These are phyloP conservation scores for Primulina tabacum DNA, from an alignment of 257 asterid species.

Conservation along the genomic window DNA sequence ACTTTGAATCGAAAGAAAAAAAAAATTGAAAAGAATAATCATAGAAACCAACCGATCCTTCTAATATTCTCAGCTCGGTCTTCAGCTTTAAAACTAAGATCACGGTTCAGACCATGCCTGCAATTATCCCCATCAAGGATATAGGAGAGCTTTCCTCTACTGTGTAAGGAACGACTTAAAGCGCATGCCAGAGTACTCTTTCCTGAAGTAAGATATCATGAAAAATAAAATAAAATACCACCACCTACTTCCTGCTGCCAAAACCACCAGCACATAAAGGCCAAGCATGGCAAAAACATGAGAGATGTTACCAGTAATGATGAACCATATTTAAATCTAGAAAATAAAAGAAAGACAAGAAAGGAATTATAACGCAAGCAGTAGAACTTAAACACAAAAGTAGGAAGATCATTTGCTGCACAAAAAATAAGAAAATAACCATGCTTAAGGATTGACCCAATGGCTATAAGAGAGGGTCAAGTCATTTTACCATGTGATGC, in stretches of 20 bases:
- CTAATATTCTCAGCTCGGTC: slow-evolving; percentile 96
- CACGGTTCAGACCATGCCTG: slow-evolving; percentile 88
- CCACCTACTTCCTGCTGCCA: background rate
- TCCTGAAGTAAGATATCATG: slow-evolving; percentile 45
- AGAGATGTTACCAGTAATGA: background rate
- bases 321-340: background rate
- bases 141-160: slow-evolving; percentile 83
- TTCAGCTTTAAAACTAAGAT: slow-evolving; percentile 85
- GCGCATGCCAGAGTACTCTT: slow-evolving; percentile 98
- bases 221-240: slow-evolving; percentile 22
- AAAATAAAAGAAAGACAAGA: background rate
- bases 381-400: slow-evolving; percentile 3
- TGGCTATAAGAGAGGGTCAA: too few relatives aligned
- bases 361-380: slow-evolving; percentile 11
- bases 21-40: slow-evolving; percentile 7
- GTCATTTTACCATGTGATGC: too few relatives aligned
- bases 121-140: slow-evolving; percentile 98
- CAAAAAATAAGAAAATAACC: too few relatives aligned
- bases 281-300: slow-evolving; percentile 2
- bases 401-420: background rate
- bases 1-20: slow-evolving; percentile 1
- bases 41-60: slow-evolving; percentile 70
- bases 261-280: slow-evolving; percentile 6
- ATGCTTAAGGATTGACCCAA: too few relatives aligned
- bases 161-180: slow-evolving; percentile 69